These are phyloP conservation scores for Penicillium alfredii DNA, from an alignment of 495 filamentous ascomycete genomes.

Conservation along the genomic window DNA sequence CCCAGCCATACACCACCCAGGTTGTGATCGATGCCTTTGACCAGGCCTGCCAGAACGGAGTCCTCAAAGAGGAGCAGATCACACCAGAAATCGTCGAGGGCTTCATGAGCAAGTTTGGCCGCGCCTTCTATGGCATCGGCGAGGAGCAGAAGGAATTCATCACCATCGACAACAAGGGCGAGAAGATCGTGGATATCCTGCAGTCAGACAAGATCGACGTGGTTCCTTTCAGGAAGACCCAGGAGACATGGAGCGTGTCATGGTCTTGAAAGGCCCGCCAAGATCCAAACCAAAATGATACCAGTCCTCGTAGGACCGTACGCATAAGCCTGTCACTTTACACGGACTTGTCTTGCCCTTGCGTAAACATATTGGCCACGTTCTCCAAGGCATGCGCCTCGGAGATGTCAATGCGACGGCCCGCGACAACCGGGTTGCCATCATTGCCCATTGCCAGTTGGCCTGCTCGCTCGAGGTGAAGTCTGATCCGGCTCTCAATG, in stretches of 20 bases:
- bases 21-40: slow-evolving; percentile 69
- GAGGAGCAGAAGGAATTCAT: slow-evolving; percentile 51
- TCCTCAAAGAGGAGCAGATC: slow-evolving; percentile 60
- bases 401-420: slow-evolving; percentile 36
- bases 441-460: slow-evolving; percentile 36
- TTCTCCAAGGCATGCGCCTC: slow-evolving; percentile 44
- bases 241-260: slow-evolving; percentile 58
- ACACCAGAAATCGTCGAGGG: slow-evolving; percentile 63
- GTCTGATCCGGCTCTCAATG: slow-evolving; percentile 60
- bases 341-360: slow-evolving; percentile 18
- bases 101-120: slow-evolving; percentile 70
- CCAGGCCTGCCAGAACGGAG: slow-evolving; percentile 58
- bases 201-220: slow-evolving; percentile 52
- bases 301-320: slow-evolving; percentile 4
- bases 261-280: slow-evolving; percentile 28
- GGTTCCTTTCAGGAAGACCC: slow-evolving; percentile 63
- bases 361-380: slow-evolving; percentile 40
- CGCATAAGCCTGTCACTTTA: slow-evolving; percentile 3
- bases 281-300: slow-evolving; percentile 10
- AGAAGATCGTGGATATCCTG: slow-evolving; percentile 50
- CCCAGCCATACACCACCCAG: slow-evolving; percentile 78
- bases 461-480: slow-evolving; percentile 43
- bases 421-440: slow-evolving; percentile 32
- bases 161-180: slow-evolving; percentile 54
- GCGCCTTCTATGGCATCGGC: slow-evolving; percentile 61